Conservation (phyloP, 1,139 yeast species). For the Saccharomyces hybrid region DNA sequence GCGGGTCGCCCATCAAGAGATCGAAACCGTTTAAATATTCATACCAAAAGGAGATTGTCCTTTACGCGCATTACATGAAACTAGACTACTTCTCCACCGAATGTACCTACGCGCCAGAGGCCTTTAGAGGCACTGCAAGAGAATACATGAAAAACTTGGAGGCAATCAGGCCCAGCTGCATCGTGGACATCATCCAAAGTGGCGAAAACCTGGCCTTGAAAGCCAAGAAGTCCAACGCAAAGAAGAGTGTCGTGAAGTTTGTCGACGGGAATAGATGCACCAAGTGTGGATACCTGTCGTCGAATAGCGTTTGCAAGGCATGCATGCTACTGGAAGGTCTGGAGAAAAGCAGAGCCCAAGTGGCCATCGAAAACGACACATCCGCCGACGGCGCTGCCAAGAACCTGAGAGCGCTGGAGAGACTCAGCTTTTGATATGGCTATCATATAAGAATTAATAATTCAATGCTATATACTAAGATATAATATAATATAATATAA, state of each 20-base stretch:
- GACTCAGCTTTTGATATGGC: conserved; percentile 44
- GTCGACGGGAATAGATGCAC: conserved; percentile 71
- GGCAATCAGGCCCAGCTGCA: conserved; percentile 85
- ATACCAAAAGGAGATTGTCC: conserved; percentile 93
- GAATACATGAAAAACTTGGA: conserved; percentile 85
- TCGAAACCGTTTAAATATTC: conserved; percentile 94
- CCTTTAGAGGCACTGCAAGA: conserved; percentile 95
- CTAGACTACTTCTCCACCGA: conserved; percentile 95
- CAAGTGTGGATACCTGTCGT: conserved; percentile 85
- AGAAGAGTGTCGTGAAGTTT: conserved; percentile 15
- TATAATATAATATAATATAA: neutral
- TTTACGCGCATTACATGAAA: conserved; percentile 94
- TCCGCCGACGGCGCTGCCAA: conserved; percentile 62
- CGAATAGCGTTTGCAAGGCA: conserved; percentile 86
- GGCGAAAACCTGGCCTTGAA: conserved; percentile 79
- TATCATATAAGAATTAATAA: too few species aligned
- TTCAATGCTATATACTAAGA: neutral
- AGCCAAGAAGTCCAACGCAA: conserved; percentile 41
- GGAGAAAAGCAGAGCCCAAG: conserved; percentile 63
- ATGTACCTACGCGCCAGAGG: conserved; percentile 97
- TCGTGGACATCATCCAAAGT: conserved; percentile 86
- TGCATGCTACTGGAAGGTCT: conserved; percentile 82
- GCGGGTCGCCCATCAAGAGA: conserved; percentile 77
- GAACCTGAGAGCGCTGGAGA: conserved; percentile 56
- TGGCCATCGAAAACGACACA: conserved; percentile 45